A percentile compares a stretch with the other conserved stretches of the same genome.
Evolutionary conservation across 2,329 filamentous ascomycete species (phyloP).

Genomic region (Botrytis galanthina): DNA sequence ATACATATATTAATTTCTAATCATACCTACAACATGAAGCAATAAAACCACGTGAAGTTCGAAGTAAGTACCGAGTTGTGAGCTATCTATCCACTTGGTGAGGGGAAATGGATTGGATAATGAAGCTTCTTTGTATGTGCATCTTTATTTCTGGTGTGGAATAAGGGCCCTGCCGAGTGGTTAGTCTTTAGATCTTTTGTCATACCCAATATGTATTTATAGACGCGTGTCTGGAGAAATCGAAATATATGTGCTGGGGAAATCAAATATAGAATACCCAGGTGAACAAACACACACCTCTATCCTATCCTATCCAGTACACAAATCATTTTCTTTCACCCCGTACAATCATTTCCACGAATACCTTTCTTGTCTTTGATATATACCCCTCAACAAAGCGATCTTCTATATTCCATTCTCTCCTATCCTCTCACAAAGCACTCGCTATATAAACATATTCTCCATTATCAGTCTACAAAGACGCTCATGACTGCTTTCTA

Average conservation of each 20-base stretch:
- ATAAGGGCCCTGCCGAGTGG: background rate
- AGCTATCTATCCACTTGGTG: too few species aligned
- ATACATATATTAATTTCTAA: background rate
- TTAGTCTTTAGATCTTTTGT: background rate
- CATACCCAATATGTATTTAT: background rate
- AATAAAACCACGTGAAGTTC: background rate
- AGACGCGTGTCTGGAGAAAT: background rate
- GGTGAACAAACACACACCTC: background rate
- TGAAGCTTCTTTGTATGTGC: background rate
- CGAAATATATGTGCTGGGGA: background rate
- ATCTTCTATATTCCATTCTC: background rate
- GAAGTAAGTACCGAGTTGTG: background rate
- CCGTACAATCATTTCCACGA: background rate
- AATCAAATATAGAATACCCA: background rate
- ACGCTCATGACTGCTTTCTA: background rate
- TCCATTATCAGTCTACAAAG: background rate
- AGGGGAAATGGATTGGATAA: rapidly evolving
- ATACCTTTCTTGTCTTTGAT: background rate
- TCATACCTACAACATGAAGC: background rate
- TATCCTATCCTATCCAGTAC: background rate
- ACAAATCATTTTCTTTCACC: background rate
- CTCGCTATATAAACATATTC: rapidly evolving
- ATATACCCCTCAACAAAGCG: background rate
- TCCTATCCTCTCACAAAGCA: background rate
- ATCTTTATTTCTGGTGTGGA: background rate